phyloP scores from a whole-genome alignment of 1,139 yeast genomes.

The Trichomonascaceae sp. region DNA sequence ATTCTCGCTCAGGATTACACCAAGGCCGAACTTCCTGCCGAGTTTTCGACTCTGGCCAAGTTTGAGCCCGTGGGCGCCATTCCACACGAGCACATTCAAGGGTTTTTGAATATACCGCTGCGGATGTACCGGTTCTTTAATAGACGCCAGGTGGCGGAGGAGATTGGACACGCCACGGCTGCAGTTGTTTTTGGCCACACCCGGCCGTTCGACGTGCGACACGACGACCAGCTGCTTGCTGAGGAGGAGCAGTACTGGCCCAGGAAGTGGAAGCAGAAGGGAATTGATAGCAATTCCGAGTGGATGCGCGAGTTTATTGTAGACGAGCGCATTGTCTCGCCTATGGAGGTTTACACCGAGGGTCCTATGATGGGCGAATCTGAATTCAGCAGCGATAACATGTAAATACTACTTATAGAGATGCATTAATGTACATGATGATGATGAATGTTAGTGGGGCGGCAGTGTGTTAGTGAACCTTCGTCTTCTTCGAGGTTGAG shows the following conservation, averaged over 20 bases:
- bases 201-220: constrained; percentile 40
- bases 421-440: constrained; percentile 1
- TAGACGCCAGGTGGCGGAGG: constrained; percentile 57
- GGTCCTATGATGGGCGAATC: constrained; percentile 2
- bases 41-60: constrained; percentile 29
- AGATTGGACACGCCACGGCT: constrained; percentile 48
- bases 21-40: constrained; percentile 46
- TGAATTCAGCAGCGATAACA: constrained; percentile 4
- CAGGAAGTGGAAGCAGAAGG: constrained; percentile 62
- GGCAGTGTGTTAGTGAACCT: constrained; percentile 3
- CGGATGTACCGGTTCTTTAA: constrained; percentile 71
- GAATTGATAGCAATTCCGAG: constrained; percentile 59
- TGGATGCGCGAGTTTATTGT: constrained; percentile 71
- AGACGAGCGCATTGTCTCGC: constrained; percentile 51
- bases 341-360: constrained; percentile 40
- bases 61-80: constrained; percentile 54
- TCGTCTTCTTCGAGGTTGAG: constrained; percentile 4
- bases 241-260: constrained; percentile 93
- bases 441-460: constrained; percentile 1
- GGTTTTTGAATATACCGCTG: constrained; percentile 63
- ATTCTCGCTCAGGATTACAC: constrained; percentile 45
- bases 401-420: constrained; percentile 1
- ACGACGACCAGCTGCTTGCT: constrained; percentile 41
- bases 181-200: constrained; percentile 43
- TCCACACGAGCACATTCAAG: constrained; percentile 63